Base-by-base conservation (phyloP, 164 flowering plant genomes). In the Macadamia integrifolia region DNA sequence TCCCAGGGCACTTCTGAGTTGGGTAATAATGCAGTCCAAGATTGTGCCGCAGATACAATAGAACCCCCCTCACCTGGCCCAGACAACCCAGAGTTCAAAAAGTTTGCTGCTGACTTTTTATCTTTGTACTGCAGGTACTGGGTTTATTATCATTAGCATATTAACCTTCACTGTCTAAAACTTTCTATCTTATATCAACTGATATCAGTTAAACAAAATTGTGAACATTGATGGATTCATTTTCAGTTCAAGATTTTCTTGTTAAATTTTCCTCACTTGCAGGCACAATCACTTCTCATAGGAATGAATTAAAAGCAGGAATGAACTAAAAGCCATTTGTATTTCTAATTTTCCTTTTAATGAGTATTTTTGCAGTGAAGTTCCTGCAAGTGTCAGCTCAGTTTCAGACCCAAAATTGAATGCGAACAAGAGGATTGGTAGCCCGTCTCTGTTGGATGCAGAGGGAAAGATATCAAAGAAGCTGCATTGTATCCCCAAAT, bases 101-200 rank as follows among this genome's bases (percentile, higher is more conserved):
- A 80, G 65, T 87, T 87, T 76, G 86, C 93, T 10, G 71, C 82
- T 40, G 83, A 84, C 23, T 88, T 85, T 68, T 71, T 93, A 75
- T 88, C 97, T 44, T 57, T 88, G 59, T 90, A 87, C 78, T 91
- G 93, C 74, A 74, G 96, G 98, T 88, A 88, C 18, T 60, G 58
- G 11, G 14, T 50, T 32, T 40, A 23, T 50, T n/a, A 46, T 53
- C 32, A 11, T 40, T n/a, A 17, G n/a, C n/a, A n/a, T n/a, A n/a
- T n/a, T n/a, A n/a, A 52, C 13, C 23, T 30, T 61, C 28, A 4
- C 6, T 49, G 52, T 35, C 10, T 32, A 31, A 14, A 23, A 28
- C 1, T 53, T 60, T 30, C 18, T 61, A 29, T 52, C 31, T 17
- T 31, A 6, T 65, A 3, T 52, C 40, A 35, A 35, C 40, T 35